phyloP scores from a whole-genome alignment of 192 early-diverging fungal genomes.

The Cladochytrium replicatum region DNA sequence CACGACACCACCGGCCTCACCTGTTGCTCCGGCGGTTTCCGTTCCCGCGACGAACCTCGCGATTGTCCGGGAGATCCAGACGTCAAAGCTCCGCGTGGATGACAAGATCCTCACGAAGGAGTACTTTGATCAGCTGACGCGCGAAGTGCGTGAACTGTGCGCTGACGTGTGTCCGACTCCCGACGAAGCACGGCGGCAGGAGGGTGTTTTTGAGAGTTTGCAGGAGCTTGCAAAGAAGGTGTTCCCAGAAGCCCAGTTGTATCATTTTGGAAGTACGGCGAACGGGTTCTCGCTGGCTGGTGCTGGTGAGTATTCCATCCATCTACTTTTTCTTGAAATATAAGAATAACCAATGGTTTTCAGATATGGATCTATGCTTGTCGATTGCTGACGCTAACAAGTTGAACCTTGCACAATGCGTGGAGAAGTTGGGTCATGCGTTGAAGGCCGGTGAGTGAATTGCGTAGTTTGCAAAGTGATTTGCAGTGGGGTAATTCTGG shows the following conservation, averaged over 20 bases:
- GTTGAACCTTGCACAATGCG: constrained; percentile 13
- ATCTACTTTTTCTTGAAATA: neutral
- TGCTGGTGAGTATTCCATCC: constrained; percentile 4
- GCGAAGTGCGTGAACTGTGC: constrained; percentile 5
- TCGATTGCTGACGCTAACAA: constrained; percentile 2
- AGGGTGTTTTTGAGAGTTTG: constrained; percentile 8
- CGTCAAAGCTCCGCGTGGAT: constrained; percentile 22
- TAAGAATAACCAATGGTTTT: no score
- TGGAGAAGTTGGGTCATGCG: constrained; percentile 20
- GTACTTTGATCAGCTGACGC: constrained; percentile 20
- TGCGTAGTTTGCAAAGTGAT: no score
- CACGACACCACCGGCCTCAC: no score
- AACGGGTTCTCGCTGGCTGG: constrained; percentile 17
- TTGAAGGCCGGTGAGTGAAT: constrained; percentile 17
- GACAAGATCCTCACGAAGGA: constrained; percentile 14
- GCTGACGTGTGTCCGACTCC: constrained; percentile 1
- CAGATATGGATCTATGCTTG: constrained; percentile 19
- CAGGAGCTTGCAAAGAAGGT: constrained; percentile 12
- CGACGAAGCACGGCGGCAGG: constrained; percentile 12
- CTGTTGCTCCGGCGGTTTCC: no score
- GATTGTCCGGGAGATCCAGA: constrained; percentile 22
- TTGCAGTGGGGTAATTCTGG: no score
- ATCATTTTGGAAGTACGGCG: constrained; percentile 22
- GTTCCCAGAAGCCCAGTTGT: constrained; percentile 14
- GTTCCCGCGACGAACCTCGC: constrained; percentile 8